Evolutionary conservation across 805 yeast species (phyloP), one percentile per base, ranked within the genome.

Genomic region (Saccharomyces paradoxus): DNA sequence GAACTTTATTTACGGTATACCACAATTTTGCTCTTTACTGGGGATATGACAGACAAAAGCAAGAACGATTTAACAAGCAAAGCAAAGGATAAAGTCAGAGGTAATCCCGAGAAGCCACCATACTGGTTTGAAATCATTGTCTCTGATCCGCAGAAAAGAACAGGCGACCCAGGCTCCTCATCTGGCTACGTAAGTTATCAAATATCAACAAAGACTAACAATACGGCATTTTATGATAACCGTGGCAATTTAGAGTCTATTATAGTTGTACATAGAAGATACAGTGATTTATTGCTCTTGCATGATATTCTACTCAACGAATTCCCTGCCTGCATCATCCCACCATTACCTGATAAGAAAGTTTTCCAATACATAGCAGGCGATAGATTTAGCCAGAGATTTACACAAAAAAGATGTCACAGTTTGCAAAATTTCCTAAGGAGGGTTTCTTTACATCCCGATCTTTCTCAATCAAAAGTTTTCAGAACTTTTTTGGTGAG

Each of bases 321-420:
- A 66, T 87, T 76, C 66, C 96, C 97, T 0, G 87, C 94, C 3
- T 77, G 88, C 56, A 81, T 94, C 13, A 81, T 92, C 0, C 99
- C 99, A 0, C 97, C 98, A 13, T 76, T 92, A 53, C 99, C 99
- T 0, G 95, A 92, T 58, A 91, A 90, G 69, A 88, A 87, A 73
- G 81, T 96, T 56, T 76, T 92, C 62, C 96, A 92, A 68, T 92
- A 94, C 70, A 78, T 92, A 52, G 90, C 95, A 41, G 98, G 99
- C 10, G 97, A 92, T 63, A 77, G 98, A 41, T 92, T 92, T 67
- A 83, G 92, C 28, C 77, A 81, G 13, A 90, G 87, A 55, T 94
- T 94, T 69, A 92, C 96, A 0, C 75, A 78, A 56, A 87, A 88
- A 67, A 75, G 99, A 61, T 84, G 95, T 3, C 82, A 84, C 49